Evolutionary conservation across 352 stramenopile genomes (phyloP).

Genomic region (Phytophthora brassicae): DNA sequence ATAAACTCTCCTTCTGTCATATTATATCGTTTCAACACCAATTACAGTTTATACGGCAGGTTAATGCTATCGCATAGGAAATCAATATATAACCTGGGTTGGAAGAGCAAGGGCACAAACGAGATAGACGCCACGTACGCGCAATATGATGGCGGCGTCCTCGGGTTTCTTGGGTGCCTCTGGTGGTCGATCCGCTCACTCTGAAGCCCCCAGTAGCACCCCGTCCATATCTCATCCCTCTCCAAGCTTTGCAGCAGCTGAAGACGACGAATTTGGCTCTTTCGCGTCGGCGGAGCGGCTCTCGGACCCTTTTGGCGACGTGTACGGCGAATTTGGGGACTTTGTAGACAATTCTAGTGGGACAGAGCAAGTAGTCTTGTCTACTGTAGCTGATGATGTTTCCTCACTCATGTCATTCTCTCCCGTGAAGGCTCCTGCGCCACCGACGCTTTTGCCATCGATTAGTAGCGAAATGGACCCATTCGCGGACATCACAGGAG

Average conservation of each 20-base stretch:
- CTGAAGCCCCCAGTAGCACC: background rate
- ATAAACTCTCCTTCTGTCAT: no score
- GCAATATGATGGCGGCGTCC: conserved; percentile 30
- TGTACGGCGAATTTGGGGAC: conserved; percentile 35
- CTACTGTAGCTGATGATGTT: background rate
- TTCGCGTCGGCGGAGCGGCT: conserved; percentile 40
- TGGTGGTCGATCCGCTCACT: background rate
- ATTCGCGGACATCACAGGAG: conserved; percentile 40
- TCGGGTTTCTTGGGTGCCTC: conserved; percentile 4
- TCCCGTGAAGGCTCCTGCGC: conserved; percentile 23
- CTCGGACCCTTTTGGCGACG: conserved; percentile 43
- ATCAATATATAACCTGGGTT: no score
- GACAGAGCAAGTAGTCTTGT: background rate
- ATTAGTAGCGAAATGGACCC: conserved; percentile 38
- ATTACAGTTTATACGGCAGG: background rate
- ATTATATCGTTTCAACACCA: background rate
- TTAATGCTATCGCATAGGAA: background rate
- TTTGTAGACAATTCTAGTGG: conserved; percentile 1
- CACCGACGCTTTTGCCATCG: conserved; percentile 23
- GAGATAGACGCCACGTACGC: conserved; percentile 25
- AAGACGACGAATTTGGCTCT: conserved; percentile 40
- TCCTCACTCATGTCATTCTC: conserved; percentile 48
- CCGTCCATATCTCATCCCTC: background rate
- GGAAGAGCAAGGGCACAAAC: conserved; percentile 8
- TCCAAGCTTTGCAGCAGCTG: conserved; percentile 5